Percentiles rank a stretch among this genome's conserved stretches.
These are phyloP conservation scores for Dictyostelium discoideum DNA, from an alignment of 78 protist genomes.

Conservation along the genomic window dicty_2.7 NC_007089.4:1628501-1629000, in stretches of 20 bases:
- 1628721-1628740: not conserved
- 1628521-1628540: constrained; percentile 15
- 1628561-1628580: not conserved
- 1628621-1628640: not conserved
- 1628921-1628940: not conserved
- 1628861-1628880: constrained; percentile 29
- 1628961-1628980: not conserved
- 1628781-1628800: not conserved
- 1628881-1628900: not conserved
- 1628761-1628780: not conserved
- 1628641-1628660: constrained; percentile 2
- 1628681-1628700: not conserved
- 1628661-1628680: not conserved
- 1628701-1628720: constrained; percentile 17
- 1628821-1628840: not conserved
- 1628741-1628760: not conserved
- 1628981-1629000: not conserved
- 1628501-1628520: constrained; percentile 60
- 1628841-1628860: constrained; percentile 2
- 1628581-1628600: not conserved
- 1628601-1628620: not conserved
- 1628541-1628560: constrained; percentile 3
- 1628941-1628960: not conserved
- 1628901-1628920: not conserved
- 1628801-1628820: not conserved